Conservation (phyloP, 2,329 filamentous ascomycete species). For the Aspergillus sojae region DNA sequence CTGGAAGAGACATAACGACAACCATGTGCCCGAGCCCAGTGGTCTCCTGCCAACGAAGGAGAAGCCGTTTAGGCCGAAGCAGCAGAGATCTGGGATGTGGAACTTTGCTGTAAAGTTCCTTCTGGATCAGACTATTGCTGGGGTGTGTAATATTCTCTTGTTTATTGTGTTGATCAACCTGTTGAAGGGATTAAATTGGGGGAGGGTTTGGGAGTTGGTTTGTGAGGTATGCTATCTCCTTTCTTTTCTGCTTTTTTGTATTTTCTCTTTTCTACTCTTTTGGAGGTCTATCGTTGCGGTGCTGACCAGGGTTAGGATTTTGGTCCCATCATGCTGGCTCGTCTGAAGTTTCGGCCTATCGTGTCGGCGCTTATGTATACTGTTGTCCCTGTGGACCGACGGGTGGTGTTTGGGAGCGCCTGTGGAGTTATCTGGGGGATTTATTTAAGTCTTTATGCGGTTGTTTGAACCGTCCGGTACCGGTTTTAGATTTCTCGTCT, state of each 20-base stretch:
- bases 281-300: not conserved
- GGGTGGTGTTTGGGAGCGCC: constrained; percentile 71
- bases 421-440: constrained; percentile 75
- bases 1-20: constrained; percentile 4
- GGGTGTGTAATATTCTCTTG: constrained; percentile 58
- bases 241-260: constrained; percentile 9
- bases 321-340: constrained; percentile 66
- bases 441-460: constrained; percentile 69
- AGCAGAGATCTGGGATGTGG: constrained; percentile 2
- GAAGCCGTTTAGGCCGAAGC: constrained; percentile 6
- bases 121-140: constrained; percentile 61
- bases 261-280: constrained; percentile 3
- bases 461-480: constrained; percentile 23
- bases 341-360: constrained; percentile 72
- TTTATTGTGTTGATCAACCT: constrained; percentile 60
- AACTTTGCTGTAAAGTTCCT: constrained; percentile 54
- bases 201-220: constrained; percentile 31
- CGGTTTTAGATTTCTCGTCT: not conserved
- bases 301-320: constrained; percentile 54
- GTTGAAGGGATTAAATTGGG: constrained; percentile 36
- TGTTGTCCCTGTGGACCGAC: constrained; percentile 69
- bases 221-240: constrained; percentile 31
- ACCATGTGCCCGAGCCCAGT: not conserved
- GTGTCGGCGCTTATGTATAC: constrained; percentile 73
- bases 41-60: constrained; percentile 14